Percentiles rank a stretch among this genome's conserved stretches.
Conservation (phyloP, 352 stramenopile species). For the Blastocystis sp. region DNA sequence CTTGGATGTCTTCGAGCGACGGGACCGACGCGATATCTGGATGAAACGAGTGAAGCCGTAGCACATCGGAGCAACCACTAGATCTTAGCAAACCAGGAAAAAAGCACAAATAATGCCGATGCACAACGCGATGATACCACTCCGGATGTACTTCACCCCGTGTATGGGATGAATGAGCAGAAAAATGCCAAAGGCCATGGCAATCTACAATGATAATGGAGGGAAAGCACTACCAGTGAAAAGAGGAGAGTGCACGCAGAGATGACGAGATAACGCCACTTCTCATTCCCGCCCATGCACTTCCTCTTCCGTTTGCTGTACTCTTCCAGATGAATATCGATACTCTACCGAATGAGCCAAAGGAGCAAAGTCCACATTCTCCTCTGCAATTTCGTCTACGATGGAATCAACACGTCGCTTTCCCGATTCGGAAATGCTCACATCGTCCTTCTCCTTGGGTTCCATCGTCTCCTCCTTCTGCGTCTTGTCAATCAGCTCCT, state of each 20-base stretch:
- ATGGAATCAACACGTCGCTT: not conserved
- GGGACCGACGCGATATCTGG: not conserved
- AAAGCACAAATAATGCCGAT: constrained; percentile 17
- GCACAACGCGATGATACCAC: constrained; percentile 30
- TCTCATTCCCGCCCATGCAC: constrained; percentile 4
- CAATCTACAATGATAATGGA: constrained; percentile 1
- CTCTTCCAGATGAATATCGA: constrained; percentile 47
- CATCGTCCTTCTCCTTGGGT: not conserved
- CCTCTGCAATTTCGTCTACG: not conserved
- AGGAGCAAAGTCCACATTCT: not conserved
- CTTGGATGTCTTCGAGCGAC: constrained; percentile 1
- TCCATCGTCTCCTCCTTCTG: not conserved
- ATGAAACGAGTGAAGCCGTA: constrained; percentile 54
- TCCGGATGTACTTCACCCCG: not conserved
- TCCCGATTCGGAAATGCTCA: constrained; percentile 11
- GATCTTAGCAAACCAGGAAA: not conserved
- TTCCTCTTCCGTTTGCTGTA: not conserved
- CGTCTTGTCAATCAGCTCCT: constrained; percentile 8
- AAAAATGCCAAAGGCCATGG: constrained; percentile 25
- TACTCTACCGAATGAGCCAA: not conserved
- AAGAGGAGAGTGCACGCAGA: constrained; percentile 47
- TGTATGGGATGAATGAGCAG: constrained; percentile 1
- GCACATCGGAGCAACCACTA: constrained; percentile 52
- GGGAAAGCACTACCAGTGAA: not conserved
- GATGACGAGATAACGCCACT: constrained; percentile 16